Conservation (phyloP, 345 rosid species). For the Arabis hirsuta region DNA sequence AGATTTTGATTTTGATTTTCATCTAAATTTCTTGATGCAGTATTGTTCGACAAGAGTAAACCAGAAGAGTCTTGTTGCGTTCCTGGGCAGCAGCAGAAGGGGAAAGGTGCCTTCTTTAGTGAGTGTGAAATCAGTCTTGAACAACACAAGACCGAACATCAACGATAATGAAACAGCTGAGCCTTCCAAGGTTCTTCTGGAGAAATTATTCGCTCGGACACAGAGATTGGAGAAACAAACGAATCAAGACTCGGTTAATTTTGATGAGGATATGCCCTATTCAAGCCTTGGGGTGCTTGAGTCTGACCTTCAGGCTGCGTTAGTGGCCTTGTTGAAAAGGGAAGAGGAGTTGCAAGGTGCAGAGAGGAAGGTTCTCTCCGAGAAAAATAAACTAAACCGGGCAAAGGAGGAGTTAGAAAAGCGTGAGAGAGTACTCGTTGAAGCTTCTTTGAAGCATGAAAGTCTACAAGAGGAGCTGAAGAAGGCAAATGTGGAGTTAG, state of each 20-base stretch:
- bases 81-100: slow-evolving; percentile 25
- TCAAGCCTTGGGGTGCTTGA: slow-evolving; percentile 61
- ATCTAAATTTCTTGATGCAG: slow-evolving; percentile 43
- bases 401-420: slow-evolving; percentile 60
- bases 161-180: slow-evolving; percentile 58
- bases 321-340: slow-evolving; percentile 64
- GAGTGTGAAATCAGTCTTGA: slow-evolving; percentile 48
- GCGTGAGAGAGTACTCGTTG: slow-evolving; percentile 55
- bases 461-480: slow-evolving; percentile 61
- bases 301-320: slow-evolving; percentile 67
- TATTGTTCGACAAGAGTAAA: slow-evolving; percentile 42
- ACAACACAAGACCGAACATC: slow-evolving; percentile 47
- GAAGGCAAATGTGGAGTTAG: slow-evolving; percentile 56
- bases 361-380: slow-evolving; percentile 59
- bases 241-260: slow-evolving; percentile 43
- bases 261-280: slow-evolving; percentile 29
- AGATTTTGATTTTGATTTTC: background rate
- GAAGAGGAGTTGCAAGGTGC: slow-evolving; percentile 73
- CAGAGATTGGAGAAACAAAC: slow-evolving; percentile 63
- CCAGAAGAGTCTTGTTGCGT: slow-evolving; percentile 42
- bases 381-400: slow-evolving; percentile 52
- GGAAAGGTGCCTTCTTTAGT: slow-evolving; percentile 34
- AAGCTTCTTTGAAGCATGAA: slow-evolving; percentile 61
- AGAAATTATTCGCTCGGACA: slow-evolving; percentile 68
- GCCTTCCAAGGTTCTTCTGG: slow-evolving; percentile 61